Percentiles rank a stretch among this genome's conserved stretches.
Conservation (phyloP, 441 rosid genomes). For the Erysimum cheiri region DNA sequence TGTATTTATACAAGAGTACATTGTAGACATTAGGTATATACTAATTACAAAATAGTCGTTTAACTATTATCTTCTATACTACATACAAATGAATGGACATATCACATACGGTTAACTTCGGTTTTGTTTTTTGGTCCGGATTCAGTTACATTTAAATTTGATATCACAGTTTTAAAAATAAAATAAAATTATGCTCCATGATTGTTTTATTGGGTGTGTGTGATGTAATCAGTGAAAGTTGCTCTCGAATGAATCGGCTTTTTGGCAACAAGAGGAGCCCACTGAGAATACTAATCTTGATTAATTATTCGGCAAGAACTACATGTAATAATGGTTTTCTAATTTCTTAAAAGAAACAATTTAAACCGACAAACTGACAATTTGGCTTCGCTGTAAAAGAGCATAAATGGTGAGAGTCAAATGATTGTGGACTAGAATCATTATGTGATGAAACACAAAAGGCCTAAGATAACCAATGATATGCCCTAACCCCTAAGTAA, state of each 20-base stretch:
- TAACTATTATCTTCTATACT: too few relatives aligned
- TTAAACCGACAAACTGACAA: constrained; percentile 37
- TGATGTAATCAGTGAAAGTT: constrained; percentile 34
- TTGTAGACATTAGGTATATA: too few relatives aligned
- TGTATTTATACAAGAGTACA: too few relatives aligned
- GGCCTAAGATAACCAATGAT: constrained; percentile 20
- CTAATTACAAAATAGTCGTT: too few relatives aligned
- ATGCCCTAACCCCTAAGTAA: constrained; percentile 7
- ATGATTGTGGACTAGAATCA: constrained; percentile 36
- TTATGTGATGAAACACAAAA: constrained; percentile 27
- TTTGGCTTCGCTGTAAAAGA: constrained; percentile 37
- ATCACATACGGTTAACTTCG: background rate
- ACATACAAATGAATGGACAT: background rate
- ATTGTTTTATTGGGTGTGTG: background rate
- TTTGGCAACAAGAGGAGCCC: constrained; percentile 42
- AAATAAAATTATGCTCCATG: background rate
- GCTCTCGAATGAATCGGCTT: constrained; percentile 31
- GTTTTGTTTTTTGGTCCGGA: background rate
- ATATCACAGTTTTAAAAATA: background rate
- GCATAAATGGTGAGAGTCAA: constrained; percentile 32
- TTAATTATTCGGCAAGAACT: constrained; percentile 29
- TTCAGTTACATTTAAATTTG: constrained; percentile 3
- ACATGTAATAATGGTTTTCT: constrained; percentile 17
- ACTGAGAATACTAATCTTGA: constrained; percentile 11
- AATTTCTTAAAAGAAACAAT: constrained; percentile 9